phyloP scores from a whole-genome alignment of 352 stramenopile genomes.

The Elongisporangium undulatum region DNA sequence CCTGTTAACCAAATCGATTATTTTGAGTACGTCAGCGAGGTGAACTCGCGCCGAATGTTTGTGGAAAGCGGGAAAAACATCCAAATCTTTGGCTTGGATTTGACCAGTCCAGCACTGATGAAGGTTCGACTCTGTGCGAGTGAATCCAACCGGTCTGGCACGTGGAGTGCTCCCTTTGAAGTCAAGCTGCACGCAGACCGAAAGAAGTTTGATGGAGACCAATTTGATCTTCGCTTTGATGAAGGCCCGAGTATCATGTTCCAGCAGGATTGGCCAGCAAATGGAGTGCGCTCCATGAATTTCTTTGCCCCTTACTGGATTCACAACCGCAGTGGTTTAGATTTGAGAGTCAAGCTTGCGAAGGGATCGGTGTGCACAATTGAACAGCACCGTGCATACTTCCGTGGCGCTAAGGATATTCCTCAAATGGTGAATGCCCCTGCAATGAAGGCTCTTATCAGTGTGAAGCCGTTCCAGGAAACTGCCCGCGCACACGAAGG shows the following conservation, averaged over 20 bases:
- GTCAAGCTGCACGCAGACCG: slow-evolving; percentile 50
- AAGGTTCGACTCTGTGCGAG: slow-evolving; percentile 66
- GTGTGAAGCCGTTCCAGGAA: slow-evolving; percentile 65
- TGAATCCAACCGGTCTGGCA: slow-evolving; percentile 33
- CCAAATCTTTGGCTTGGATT: slow-evolving; percentile 75
- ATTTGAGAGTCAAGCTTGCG: slow-evolving; percentile 59
- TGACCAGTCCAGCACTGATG: slow-evolving; percentile 70
- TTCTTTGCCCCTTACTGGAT: slow-evolving; percentile 83
- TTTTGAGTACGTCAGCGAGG: slow-evolving; percentile 70
- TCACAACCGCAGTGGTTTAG: slow-evolving; percentile 77
- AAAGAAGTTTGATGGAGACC: slow-evolving; percentile 39
- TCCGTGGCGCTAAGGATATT: slow-evolving; percentile 53
- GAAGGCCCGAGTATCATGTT: slow-evolving; percentile 61
- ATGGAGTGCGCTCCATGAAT: slow-evolving; percentile 53
- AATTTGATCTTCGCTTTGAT: slow-evolving; percentile 61
- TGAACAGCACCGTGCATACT: slow-evolving; percentile 70
- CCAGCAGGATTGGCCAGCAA: slow-evolving; percentile 60
- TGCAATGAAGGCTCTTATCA: slow-evolving; percentile 57
- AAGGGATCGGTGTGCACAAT: slow-evolving; percentile 52
- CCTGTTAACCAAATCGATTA: slow-evolving; percentile 52
- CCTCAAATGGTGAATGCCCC: slow-evolving; percentile 63
- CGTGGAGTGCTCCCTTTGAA: slow-evolving; percentile 62
- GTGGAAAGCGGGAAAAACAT: slow-evolving; percentile 78
- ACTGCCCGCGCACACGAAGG: slow-evolving; percentile 50
- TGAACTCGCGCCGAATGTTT: slow-evolving; percentile 70